These are phyloP conservation scores for Penicillium atrosanguineum DNA, from an alignment of 495 filamentous ascomycete genomes.

Conservation along the genomic window DNA sequence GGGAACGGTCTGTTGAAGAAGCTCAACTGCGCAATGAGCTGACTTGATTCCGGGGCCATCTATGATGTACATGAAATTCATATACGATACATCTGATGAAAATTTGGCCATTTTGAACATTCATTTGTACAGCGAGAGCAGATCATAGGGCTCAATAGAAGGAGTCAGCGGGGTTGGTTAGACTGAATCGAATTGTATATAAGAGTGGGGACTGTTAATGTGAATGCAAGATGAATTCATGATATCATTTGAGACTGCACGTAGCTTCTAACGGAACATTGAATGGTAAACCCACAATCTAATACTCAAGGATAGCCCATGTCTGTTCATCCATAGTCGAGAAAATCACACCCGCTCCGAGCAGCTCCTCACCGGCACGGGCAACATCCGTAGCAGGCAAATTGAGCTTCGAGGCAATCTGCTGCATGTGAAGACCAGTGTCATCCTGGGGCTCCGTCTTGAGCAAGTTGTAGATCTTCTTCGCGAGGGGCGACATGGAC, in stretches of 20 bases:
- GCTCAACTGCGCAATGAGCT: slow-evolving; percentile 65
- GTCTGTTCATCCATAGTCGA: slow-evolving; percentile 87
- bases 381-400: slow-evolving; percentile 66
- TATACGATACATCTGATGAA: not conserved
- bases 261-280: slow-evolving; percentile 2
- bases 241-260: slow-evolving; percentile 28
- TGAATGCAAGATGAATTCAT: slow-evolving; percentile 24
- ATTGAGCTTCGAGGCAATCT: slow-evolving; percentile 62
- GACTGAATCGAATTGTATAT: not conserved
- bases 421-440: slow-evolving; percentile 76
- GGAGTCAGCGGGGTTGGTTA: not conserved
- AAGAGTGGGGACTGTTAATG: not conserved
- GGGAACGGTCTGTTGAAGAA: slow-evolving; percentile 72
- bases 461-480: slow-evolving; percentile 66
- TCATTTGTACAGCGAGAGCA: not conserved
- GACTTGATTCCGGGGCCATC: slow-evolving; percentile 35
- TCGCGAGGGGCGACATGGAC: slow-evolving; percentile 53
- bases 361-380: slow-evolving; percentile 74
- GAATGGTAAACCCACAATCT: slow-evolving; percentile 6
- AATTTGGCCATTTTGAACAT: not conserved
- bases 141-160: not conserved
- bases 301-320: slow-evolving; percentile 69
- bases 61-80: not conserved
- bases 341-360: slow-evolving; percentile 72
- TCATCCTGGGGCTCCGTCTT: slow-evolving; percentile 61